phyloP scores from a whole-genome alignment of 2,329 filamentous ascomycete species.

The Cytospora leucostoma region DNA sequence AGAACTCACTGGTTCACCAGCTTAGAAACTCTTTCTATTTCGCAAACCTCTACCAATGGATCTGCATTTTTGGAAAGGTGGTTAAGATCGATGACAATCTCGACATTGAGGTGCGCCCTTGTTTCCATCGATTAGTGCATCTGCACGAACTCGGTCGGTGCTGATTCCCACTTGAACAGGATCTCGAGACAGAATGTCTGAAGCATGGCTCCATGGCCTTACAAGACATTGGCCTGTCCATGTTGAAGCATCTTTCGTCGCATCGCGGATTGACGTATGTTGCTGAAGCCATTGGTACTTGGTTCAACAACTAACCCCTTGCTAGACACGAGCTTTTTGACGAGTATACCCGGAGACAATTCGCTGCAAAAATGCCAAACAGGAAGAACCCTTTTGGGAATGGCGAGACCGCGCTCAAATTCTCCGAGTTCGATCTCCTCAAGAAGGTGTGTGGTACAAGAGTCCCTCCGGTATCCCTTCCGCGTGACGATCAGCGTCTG shows the following conservation, averaged over 20 bases:
- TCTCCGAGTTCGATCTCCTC: slow-evolving; percentile 79
- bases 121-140: background rate
- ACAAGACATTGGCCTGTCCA: slow-evolving; percentile 77
- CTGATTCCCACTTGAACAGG: slow-evolving; percentile 51
- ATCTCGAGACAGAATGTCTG: slow-evolving; percentile 85
- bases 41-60: slow-evolving; percentile 90
- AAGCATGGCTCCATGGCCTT: slow-evolving; percentile 76
- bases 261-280: slow-evolving; percentile 88
- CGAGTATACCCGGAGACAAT: slow-evolving; percentile 89
- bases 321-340: slow-evolving; percentile 82
- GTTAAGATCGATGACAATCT: slow-evolving; percentile 89
- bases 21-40: slow-evolving; percentile 96
- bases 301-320: slow-evolving; percentile 19
- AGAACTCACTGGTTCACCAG: slow-evolving; percentile 56
- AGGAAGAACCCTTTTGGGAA: slow-evolving; percentile 79
- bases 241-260: slow-evolving; percentile 92
- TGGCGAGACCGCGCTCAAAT: slow-evolving; percentile 70
- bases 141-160: background rate
- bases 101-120: slow-evolving; percentile 75
- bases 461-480: background rate
- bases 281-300: slow-evolving; percentile 6
- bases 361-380: slow-evolving; percentile 73
- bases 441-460: slow-evolving; percentile 60
- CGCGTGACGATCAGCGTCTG: background rate
- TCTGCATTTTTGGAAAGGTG: slow-evolving; percentile 83